Percentiles rank a stretch among this genome's conserved stretches.
Conservation (phyloP, 2,329 filamentous ascomycete genomes). For the Epichloe elymi region DNA sequence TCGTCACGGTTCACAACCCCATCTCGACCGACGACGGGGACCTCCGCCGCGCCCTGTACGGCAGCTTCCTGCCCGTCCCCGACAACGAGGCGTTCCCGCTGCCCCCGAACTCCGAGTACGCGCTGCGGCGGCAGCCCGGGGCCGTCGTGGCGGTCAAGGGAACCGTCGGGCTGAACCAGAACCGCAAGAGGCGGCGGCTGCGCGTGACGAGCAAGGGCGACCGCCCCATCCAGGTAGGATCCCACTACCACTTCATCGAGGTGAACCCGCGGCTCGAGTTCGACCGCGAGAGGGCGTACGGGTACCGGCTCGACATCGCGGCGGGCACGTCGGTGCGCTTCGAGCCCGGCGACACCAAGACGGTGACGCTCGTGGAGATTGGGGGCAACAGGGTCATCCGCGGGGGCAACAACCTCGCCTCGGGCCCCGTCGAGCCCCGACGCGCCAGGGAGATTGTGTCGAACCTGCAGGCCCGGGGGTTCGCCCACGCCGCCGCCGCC, state of each 20-base stretch:
- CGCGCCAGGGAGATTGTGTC: constrained; percentile 53
- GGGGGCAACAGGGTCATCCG: constrained; percentile 66
- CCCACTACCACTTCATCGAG: constrained; percentile 93
- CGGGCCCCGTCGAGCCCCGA: constrained; percentile 53
- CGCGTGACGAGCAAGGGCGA: constrained; percentile 79
- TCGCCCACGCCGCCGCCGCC: constrained; percentile 53
- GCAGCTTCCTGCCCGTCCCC: constrained; percentile 78
- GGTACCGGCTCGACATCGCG: constrained; percentile 76
- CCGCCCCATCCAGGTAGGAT: constrained; percentile 81
- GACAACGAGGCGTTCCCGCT: constrained; percentile 53
- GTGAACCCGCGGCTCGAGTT: constrained; percentile 85
- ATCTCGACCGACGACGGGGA: constrained; percentile 79
- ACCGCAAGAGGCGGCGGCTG: constrained; percentile 58
- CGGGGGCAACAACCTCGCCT: constrained; percentile 71
- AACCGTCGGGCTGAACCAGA: constrained; percentile 57
- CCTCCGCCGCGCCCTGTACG: constrained; percentile 75
- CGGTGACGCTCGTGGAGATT: constrained; percentile 81
- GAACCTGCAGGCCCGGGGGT: constrained; percentile 61
- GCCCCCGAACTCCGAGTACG: constrained; percentile 51
- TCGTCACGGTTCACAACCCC: constrained; percentile 88
- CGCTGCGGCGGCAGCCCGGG: constrained; percentile 57
- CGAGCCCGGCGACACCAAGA: constrained; percentile 85
- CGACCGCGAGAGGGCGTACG: constrained; percentile 70
- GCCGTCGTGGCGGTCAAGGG: constrained; percentile 61
- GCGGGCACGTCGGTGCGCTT: constrained; percentile 88